These are phyloP conservation scores for Circinella umbellata DNA, from an alignment of 371 early-diverging fungal genomes.

Conservation along the genomic window DNA sequence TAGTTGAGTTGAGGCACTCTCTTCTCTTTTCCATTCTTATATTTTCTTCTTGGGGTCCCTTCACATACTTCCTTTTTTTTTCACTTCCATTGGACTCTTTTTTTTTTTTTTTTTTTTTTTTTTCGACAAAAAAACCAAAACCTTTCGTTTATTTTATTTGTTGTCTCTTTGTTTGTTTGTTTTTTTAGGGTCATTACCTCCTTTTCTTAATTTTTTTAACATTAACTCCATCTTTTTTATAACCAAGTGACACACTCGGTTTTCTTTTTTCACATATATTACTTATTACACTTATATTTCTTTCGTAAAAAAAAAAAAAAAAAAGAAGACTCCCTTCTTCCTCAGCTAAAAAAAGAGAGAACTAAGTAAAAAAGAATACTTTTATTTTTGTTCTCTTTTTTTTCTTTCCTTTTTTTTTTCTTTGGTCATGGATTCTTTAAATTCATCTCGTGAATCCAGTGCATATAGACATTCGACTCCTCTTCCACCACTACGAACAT, in stretches of 20 bases:
- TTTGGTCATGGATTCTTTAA: slow-evolving; percentile 4
- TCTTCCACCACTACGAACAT: slow-evolving; percentile 9
- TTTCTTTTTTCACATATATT: too few relatives aligned
- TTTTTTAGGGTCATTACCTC: neutral
- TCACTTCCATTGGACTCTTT: neutral
- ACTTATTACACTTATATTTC: too few relatives aligned
- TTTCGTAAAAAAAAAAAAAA: too few relatives aligned
- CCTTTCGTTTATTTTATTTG: neutral
- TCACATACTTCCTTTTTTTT: neutral
- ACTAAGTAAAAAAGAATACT: too few relatives aligned
- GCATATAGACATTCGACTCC: slow-evolving; percentile 12
- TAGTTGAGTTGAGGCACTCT: too few relatives aligned
- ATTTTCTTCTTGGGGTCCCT: too few relatives aligned
- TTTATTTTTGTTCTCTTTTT: neutral
- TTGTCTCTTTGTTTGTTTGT: too few relatives aligned
- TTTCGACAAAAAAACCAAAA: neutral
- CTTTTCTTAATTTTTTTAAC: neutral
- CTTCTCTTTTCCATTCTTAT: too few relatives aligned
- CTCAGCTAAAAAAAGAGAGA: too few relatives aligned
- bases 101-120: neutral
- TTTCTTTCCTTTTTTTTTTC: neutral
- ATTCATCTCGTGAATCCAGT: slow-evolving; percentile 11
- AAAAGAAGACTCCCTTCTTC: too few relatives aligned
- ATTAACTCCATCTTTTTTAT: too few relatives aligned
- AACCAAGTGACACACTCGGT: too few relatives aligned